Evolutionary conservation across 805 yeast genomes (phyloP), one percentile per base, ranked within the genome.

Genomic region (Ogataea nonfermentans): DNA sequence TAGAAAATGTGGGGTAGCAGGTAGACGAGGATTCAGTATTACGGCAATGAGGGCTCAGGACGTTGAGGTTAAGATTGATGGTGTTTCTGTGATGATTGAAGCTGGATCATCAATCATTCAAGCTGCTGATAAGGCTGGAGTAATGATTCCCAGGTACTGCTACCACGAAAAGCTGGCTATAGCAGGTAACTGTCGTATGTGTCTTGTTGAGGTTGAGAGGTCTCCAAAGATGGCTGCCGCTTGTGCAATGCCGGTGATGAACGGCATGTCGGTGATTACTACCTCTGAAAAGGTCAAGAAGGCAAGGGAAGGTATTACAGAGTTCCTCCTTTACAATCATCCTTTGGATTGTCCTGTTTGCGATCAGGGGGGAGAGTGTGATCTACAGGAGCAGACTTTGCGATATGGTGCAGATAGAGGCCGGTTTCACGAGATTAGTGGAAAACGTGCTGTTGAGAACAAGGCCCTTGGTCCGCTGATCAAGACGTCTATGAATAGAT

Each of bases 311-410:
- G 91, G 91, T 61, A 93, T 86, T 53, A 87, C 95, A 30, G 95
- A 87, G 66, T 84, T 86, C 81, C 68, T 86, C 47, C 73, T 86
- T 49, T 87, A 86, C 52, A 87, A 87, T 71, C 95, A 86, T 69
- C 95, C 95, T 15, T 73, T 86, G 59, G 95, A 87, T 68, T 86
- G 95, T 67, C 95, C 95, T 16, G 83, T 86, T 40, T 86, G 95
- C 66, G 95, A 86, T 67, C 95, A 86, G 67, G 95, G 95, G 66
- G 95, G 95, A 50, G 95, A 86, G 65, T 86, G 95, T 71, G 95
- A 86, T 62, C 74, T 86, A 53, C 95, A 87, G 68, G 95, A 87
- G 60, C 95, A 86, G 70, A 72, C 87, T 13, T 68, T 81, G 59
- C 76, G 93, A 61, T 84, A 84, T 59, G 95, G 95, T 44, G 67